A percentile compares a stretch with the other conserved stretches of the same genome.
These are phyloP conservation scores for Davidsoniella neocaledoniae DNA, from an alignment of 2,329 filamentous ascomycete genomes.

Conservation along the genomic window DNA sequence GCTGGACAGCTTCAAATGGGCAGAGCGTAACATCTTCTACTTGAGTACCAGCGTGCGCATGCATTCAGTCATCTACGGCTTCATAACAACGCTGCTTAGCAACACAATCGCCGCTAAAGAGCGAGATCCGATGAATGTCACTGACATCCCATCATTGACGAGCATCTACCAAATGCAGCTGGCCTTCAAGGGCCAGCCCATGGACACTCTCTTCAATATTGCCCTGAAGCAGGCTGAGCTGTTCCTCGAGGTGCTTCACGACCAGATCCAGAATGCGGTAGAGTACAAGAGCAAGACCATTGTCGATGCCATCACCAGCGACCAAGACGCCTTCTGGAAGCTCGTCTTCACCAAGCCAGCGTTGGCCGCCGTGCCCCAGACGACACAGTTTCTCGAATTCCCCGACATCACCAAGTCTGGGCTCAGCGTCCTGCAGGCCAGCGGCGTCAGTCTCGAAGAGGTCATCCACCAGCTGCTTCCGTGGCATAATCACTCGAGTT, in stretches of 20 bases:
- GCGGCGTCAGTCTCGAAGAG: conserved; percentile 2
- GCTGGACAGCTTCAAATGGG: background rate
- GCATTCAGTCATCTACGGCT: background rate
- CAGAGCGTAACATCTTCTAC: conserved; percentile 5
- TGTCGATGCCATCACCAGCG: conserved; percentile 1
- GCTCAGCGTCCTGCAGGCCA: background rate
- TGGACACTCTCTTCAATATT: conserved; percentile 6
- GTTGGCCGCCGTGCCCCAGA: conserved; percentile 1
- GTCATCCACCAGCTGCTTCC: conserved; percentile 4
- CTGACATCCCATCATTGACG: conserved; percentile 3
- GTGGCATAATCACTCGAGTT: background rate
- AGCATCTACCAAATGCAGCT: conserved; percentile 8
- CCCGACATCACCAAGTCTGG: background rate
- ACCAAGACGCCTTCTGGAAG: conserved; percentile 11
- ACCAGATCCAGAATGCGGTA: background rate
- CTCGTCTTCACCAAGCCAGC: conserved; percentile 4
- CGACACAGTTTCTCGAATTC: background rate
- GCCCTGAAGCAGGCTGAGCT: conserved; percentile 5
- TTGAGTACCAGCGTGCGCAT: background rate
- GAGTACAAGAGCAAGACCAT: background rate
- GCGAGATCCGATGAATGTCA: background rate
- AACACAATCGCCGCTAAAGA: conserved; percentile 3
- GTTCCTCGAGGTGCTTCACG: background rate
- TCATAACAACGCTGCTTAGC: conserved; percentile 2
- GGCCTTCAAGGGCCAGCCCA: background rate